A percentile compares a stretch with the other conserved stretches of the same genome.
These are phyloP conservation scores for Skeletonema potamos DNA, from an alignment of 108 stramenopile genomes.

Conservation along the genomic window DNA sequence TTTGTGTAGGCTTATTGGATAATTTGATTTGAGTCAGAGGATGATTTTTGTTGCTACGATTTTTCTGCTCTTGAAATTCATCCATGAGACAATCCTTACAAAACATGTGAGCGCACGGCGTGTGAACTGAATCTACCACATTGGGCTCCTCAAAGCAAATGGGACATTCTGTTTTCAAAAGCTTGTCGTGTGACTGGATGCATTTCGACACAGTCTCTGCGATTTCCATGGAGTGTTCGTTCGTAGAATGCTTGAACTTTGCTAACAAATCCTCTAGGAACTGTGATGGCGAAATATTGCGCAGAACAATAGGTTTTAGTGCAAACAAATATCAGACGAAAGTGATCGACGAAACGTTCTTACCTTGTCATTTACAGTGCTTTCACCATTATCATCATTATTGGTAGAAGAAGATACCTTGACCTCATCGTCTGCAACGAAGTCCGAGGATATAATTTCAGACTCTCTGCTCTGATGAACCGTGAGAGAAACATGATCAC, in stretches of 20 bases:
- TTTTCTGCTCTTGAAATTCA: conserved; percentile 37
- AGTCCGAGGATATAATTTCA: background rate
- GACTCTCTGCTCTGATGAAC: conserved; percentile 43
- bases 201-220: conserved; percentile 57
- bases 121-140: conserved; percentile 67
- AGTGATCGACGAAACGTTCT: background rate
- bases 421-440: background rate
- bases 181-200: conserved; percentile 46
- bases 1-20: background rate
- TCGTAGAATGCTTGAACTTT: conserved; percentile 51
- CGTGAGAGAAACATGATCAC: conserved; percentile 84
- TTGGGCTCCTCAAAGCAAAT: conserved; percentile 72
- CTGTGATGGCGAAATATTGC: background rate
- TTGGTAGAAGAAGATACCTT: conserved; percentile 22
- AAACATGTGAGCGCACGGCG: conserved; percentile 85
- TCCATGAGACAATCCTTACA: conserved; percentile 62
- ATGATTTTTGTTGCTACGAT: conserved; percentile 19
- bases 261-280: conserved; percentile 52
- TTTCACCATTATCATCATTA: background rate
- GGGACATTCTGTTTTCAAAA: conserved; percentile 76
- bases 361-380: conserved; percentile 16
- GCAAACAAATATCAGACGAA: background rate
- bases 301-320: background rate
- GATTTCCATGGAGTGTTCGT: conserved; percentile 19
- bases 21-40: background rate